Conservation (phyloP, 2,329 filamentous ascomycete species). For the Claviceps quebecensis region DNA sequence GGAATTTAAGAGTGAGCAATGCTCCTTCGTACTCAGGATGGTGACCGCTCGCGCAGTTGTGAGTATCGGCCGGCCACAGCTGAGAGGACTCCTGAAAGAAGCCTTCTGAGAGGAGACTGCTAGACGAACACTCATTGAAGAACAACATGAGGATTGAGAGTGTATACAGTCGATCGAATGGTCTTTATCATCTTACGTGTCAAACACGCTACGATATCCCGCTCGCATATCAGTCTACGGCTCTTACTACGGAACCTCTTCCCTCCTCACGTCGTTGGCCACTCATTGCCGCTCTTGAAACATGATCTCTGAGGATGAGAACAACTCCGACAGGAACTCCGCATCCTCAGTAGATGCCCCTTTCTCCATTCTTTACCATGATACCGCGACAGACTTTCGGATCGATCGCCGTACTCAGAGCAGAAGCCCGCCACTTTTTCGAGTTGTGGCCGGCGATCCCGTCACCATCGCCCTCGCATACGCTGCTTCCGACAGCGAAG, state of each 20-base stretch:
- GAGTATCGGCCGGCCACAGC: no score
- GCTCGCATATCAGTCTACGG: not conserved
- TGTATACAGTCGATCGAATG: conserved; percentile 4
- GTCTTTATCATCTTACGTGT: conserved; percentile 7
- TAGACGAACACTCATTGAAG: no score
- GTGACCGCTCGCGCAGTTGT: conserved; percentile 14
- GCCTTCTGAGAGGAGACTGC: no score
- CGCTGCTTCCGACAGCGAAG: conserved; percentile 25
- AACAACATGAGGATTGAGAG: not conserved
- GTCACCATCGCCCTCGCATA: conserved; percentile 47
- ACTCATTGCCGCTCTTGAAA: not conserved
- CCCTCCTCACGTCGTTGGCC: not conserved
- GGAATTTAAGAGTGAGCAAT: no score
- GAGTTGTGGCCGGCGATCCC: conserved; percentile 42
- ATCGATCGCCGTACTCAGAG: conserved; percentile 21
- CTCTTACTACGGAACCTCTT: not conserved
- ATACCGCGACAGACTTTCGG: conserved; percentile 32
- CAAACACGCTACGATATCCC: conserved; percentile 3
- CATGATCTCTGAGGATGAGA: conserved; percentile 45
- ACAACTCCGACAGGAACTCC: conserved; percentile 56
- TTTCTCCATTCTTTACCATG: conserved; percentile 44
- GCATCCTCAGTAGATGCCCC: conserved; percentile 49
- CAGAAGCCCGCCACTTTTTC: conserved; percentile 31
- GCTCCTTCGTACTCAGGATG: no score
- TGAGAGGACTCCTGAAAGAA: no score